Evolutionary conservation across 805 yeast species (phyloP).

Genomic region (Pichia exigua): DNA sequence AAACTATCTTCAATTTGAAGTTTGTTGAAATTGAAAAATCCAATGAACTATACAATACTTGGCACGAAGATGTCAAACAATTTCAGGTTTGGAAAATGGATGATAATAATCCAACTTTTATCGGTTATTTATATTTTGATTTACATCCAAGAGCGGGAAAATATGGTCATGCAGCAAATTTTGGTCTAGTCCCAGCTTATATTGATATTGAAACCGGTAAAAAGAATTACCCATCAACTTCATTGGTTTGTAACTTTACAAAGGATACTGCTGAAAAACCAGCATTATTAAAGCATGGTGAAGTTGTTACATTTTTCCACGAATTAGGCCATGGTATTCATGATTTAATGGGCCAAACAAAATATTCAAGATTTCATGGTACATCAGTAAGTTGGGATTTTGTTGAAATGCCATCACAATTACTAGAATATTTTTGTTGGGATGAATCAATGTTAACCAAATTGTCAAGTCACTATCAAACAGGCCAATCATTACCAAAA

Average conservation of each 20-base stretch:
- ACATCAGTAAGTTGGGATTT: slow-evolving; percentile 77
- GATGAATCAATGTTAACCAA: slow-evolving; percentile 47
- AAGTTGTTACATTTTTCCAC: slow-evolving; percentile 80
- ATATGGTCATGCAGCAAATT: slow-evolving; percentile 85
- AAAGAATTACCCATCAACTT: slow-evolving; percentile 60
- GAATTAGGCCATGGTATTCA: slow-evolving; percentile 89
- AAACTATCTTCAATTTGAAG: slow-evolving; percentile 58
- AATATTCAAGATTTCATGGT: slow-evolving; percentile 64
- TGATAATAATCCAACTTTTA: slow-evolving; percentile 45
- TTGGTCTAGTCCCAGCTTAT: slow-evolving; percentile 58
- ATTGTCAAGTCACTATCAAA: slow-evolving; percentile 57
- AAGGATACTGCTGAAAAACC: slow-evolving; percentile 65
- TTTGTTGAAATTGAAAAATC: slow-evolving; percentile 44
- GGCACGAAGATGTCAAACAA: slow-evolving; percentile 78
- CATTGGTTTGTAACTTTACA: slow-evolving; percentile 79
- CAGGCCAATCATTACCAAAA: slow-evolving; percentile 49
- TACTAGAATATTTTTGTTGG: slow-evolving; percentile 89
- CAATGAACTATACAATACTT: slow-evolving; percentile 34
- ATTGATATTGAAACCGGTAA: slow-evolving; percentile 36
- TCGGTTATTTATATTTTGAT: slow-evolving; percentile 76
- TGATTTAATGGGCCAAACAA: slow-evolving; percentile 59
- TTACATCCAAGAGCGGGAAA: slow-evolving; percentile 82
- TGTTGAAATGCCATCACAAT: slow-evolving; percentile 87
- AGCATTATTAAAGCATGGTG: slow-evolving; percentile 66
- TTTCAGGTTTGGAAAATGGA: slow-evolving; percentile 66